Evolutionary conservation across 768 basidiomycete species (phyloP).

Genomic region (Mrakia frigida): DNA sequence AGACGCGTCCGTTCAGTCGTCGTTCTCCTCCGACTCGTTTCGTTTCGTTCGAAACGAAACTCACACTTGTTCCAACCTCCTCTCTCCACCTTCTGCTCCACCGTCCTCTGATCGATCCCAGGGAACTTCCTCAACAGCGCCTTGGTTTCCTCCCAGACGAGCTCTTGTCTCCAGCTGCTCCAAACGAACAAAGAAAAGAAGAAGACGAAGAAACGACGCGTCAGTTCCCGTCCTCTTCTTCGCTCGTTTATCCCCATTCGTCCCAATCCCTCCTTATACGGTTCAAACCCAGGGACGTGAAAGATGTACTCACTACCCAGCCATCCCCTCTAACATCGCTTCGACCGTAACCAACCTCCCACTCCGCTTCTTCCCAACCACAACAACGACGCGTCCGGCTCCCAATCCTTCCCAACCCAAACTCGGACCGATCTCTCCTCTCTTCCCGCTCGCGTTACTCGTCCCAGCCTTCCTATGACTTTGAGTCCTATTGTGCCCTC

Average conservation of each 20-base stretch:
- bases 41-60: background rate
- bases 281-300: background rate
- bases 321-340: background rate
- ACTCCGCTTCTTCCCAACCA: background rate
- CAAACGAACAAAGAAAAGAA: background rate
- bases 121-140: background rate
- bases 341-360: background rate
- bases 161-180: background rate
- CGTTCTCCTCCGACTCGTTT: no score
- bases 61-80: slow-evolving; percentile 8
- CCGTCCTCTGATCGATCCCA: background rate
- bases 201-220: background rate
- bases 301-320: background rate
- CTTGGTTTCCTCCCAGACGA: background rate
- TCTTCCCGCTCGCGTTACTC: no score
- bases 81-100: background rate
- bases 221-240: background rate
- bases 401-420: background rate
- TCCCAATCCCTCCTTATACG: no score
- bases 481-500: no score
- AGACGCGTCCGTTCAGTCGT: background rate
- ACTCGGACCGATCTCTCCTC: no score
- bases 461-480: no score
- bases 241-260: no score
- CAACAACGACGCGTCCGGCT: background rate